These are phyloP conservation scores for Neckera pumila DNA, from an alignment of 225 moss, liverwort and hornwort genomes.

Conservation along the genomic window DNA sequence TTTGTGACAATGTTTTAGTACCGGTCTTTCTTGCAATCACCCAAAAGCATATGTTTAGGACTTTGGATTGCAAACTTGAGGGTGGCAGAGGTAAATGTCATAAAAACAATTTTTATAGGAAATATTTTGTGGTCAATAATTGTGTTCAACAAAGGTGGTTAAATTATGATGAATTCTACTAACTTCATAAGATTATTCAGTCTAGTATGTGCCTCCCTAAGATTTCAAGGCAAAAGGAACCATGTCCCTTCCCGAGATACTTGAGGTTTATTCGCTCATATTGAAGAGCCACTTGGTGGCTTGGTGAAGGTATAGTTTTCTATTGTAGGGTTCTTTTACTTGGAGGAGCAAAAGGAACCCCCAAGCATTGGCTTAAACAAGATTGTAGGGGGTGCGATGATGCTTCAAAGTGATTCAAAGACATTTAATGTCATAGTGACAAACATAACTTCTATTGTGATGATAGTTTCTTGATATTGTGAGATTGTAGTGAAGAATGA, in stretches of 20 bases:
- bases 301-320: background rate
- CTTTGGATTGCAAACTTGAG: background rate
- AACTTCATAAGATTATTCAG: background rate
- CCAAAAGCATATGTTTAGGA: background rate
- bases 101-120: background rate
- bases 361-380: background rate
- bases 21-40: too few relatives aligned
- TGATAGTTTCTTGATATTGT: background rate
- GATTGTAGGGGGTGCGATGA: background rate
- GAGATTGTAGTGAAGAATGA: background rate
- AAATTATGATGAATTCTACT: background rate
- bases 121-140: background rate
- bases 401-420: background rate
- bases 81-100: background rate
- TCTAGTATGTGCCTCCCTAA: fast-evolving
- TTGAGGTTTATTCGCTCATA: background rate
- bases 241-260: fast-evolving
- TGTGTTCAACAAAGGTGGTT: background rate
- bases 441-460: background rate
- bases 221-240: background rate
- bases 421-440: background rate
- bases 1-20: too few relatives aligned
- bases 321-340: background rate
- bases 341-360: background rate
- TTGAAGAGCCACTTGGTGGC: fast-evolving